Evolutionary conservation across 768 basidiomycete genomes (phyloP), one percentile per base, ranked within the genome.

Genomic region (Austroboletus festivus): DNA sequence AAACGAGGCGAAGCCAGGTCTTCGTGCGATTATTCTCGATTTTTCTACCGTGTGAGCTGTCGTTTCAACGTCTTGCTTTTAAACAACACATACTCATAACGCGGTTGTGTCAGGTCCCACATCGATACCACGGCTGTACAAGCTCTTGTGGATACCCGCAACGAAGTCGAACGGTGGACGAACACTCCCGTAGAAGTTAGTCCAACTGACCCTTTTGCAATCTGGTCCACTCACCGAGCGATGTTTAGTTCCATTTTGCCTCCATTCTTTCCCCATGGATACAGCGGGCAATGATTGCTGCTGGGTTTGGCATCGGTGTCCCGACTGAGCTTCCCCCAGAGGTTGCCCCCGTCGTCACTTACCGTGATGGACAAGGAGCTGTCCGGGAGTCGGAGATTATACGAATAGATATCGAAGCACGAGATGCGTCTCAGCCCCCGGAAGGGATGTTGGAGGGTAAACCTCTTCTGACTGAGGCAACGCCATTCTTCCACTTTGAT

Each of bases 231-330:
- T 50, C 19, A 42, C 40, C 26, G 53, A 54, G 30, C 43, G 19
- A 42, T 18, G 60, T 73, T 28, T 64, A 92, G 79, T 98, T 96
- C 77, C 95, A 98, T 72, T 99, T 99, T 64, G 86, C 91, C 5
- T 82, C 88, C 30, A 75, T 97, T 30, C 80, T 94, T 46, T 93
- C 91, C 1, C 93, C 93, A 0, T 99, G 94, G 95, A 89, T 92
- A 50, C 82, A 87, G 46, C 86, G 94, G 42, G 89, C 90, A 5
- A 77, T 94, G 28, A 71, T 92, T 40, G 91, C 93, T 4, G 94
- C 87, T 50, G 92, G 92, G 2, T 98, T 98, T 63, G 95, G 95
- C 8, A 75, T 76, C 18, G 88, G 90, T n/a, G 63, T 65, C 13
- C 63, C 74, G 3, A 51, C 70, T 9, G 65, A 61, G 18, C 54